These are phyloP conservation scores for Lathyrus tuberosus DNA, from an alignment of 306 rosid species.

Conservation along the genomic window DNA sequence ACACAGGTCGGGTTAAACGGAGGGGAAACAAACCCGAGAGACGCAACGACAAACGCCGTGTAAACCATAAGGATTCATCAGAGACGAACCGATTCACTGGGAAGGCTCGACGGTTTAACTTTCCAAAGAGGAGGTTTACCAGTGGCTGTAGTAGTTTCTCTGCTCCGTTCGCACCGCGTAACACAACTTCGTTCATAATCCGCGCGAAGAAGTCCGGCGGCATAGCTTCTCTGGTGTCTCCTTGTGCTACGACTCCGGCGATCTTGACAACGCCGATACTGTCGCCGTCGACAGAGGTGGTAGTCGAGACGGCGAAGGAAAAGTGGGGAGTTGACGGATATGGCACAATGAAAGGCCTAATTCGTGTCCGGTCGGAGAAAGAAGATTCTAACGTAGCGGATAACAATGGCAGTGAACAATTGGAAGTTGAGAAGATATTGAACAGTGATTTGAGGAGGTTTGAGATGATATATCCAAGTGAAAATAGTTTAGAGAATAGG, in stretches of 20 bases:
- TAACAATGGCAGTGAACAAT: slow-evolving; percentile 37
- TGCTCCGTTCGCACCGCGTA: slow-evolving; percentile 83
- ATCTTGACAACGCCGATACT: slow-evolving; percentile 60
- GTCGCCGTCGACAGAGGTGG: slow-evolving; percentile 69
- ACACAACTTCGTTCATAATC: slow-evolving; percentile 75
- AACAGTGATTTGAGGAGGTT: slow-evolving; percentile 76
- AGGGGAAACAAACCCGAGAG: too few species aligned
- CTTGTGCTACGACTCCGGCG: slow-evolving; percentile 70
- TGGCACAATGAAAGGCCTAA: slow-evolving; percentile 85
- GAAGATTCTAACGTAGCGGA: slow-evolving; percentile 41
- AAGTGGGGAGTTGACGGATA: slow-evolving; percentile 91
- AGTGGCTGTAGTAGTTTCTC: slow-evolving; percentile 28
- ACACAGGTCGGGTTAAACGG: too few species aligned
- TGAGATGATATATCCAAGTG: slow-evolving; percentile 71
- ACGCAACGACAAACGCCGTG: slow-evolving; percentile 44
- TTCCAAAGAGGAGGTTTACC: slow-evolving; percentile 51
- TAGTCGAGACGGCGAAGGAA: slow-evolving; percentile 69
- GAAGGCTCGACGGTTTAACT: slow-evolving; percentile 60
- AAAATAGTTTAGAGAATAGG: slow-evolving; percentile 62
- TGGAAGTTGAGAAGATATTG: slow-evolving; percentile 65
- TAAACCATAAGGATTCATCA: slow-evolving; percentile 46
- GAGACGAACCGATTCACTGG: slow-evolving; percentile 44
- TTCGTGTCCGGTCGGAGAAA: slow-evolving; percentile 64
- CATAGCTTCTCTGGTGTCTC: slow-evolving; percentile 67
- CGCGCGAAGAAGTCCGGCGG: too few species aligned